Evolutionary conservation across 176 grass and related monocot genomes (phyloP), one percentile per base, ranked within the genome.

Genomic region (Ensete glaucum): DNA sequence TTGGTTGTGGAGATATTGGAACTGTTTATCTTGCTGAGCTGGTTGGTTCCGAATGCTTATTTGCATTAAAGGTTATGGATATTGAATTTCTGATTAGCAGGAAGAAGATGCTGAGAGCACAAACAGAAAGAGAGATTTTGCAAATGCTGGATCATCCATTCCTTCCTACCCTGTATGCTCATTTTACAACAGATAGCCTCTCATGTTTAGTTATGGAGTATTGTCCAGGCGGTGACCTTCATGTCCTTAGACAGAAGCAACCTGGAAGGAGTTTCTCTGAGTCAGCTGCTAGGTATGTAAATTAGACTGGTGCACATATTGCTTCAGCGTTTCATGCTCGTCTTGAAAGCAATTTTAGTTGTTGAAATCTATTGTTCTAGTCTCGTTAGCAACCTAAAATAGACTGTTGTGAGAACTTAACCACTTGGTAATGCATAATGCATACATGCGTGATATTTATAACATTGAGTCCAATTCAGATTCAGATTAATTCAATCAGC

Each of bases 21-120:
- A 96, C 87, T 54, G 95, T 98, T 34, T 98, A 94, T 83, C 85
- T 98, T 53, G 95, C 90, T 27, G 95, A 94, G 78, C 70, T 98
- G 52, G 85, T 82, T 76, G 88, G 85, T 69, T 83, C 94, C 20
- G 90, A 93, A 73, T 98, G 88, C 78, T 87, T 98, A 51, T 98
- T 98, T 83, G 95, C 95, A 75, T 80, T 98, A 78, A 98, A 98
- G 79, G 88, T 98, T 78, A 98, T 98, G 95, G 95, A 98, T 85
- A 85, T 94, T 1, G 90, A 98, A 70, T 98, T 88, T 80, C 79
- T 98, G 68, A 78, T 85, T 50, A 93, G 83, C 79, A 87, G 95
- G 75, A 93, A 91, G 78, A 98, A 98, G 82, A 87, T 98, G 88
- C 65, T 94, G 70, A 83, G 95, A 73, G 95, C 95, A 71, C 90